phyloP scores from a whole-genome alignment of 192 early-diverging fungal species.

The Coemansia umbellata region DNA sequence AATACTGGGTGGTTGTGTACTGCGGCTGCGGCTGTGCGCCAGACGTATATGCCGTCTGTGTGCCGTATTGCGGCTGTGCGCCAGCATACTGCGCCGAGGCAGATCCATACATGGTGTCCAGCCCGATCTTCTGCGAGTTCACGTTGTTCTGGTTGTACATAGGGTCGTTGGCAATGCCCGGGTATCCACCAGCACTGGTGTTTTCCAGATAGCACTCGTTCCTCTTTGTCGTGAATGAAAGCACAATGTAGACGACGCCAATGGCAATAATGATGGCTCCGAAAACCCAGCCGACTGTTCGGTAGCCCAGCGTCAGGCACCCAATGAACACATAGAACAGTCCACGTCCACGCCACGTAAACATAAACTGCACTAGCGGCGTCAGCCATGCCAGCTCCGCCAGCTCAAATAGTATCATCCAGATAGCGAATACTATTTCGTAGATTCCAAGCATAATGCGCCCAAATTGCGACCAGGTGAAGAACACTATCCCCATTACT shows the following conservation, averaged over 20 bases:
- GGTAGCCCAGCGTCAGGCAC: conserved; percentile 36
- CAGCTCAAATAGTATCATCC: conserved; percentile 44
- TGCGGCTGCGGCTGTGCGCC: conserved; percentile 9
- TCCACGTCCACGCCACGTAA: conserved; percentile 45
- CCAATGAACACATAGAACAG: conserved; percentile 46
- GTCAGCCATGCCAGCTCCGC: conserved; percentile 36
- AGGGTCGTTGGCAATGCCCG: not conserved
- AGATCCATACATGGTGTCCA: not conserved
- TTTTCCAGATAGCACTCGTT: conserved; percentile 23
- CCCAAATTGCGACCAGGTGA: conserved; percentile 38
- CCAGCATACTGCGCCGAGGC: conserved; percentile 3
- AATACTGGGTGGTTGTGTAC: not conserved
- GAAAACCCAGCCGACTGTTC: conserved; percentile 32
- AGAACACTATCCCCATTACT: conserved; percentile 33
- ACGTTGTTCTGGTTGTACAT: conserved; percentile 19
- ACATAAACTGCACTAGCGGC: conserved; percentile 45
- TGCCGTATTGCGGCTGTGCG: not conserved
- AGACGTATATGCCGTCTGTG: conserved; percentile 7
- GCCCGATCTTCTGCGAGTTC: conserved; percentile 14
- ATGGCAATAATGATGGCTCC: conserved; percentile 38
- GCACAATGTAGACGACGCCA: conserved; percentile 30
- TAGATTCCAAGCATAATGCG: conserved; percentile 47
- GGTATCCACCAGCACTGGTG: not conserved
- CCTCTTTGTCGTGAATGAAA: conserved; percentile 36
- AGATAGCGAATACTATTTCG: conserved; percentile 37